Conservation (phyloP, 495 filamentous ascomycete species). For the Talaromyces ruber region DNA sequence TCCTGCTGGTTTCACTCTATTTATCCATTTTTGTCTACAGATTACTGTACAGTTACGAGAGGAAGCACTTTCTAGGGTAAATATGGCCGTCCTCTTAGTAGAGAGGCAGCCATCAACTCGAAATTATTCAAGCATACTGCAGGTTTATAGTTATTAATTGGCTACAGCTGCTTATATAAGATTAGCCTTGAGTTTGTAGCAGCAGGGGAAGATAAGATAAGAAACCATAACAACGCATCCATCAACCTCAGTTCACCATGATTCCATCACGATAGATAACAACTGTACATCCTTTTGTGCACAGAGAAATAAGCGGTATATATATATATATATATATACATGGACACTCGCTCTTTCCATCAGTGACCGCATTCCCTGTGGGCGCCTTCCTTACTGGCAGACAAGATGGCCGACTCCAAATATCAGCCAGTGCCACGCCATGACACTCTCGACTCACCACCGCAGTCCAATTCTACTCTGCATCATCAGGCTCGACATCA, state of each 20-base stretch:
- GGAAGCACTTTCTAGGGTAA: no score
- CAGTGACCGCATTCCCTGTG: background rate
- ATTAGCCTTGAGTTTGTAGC: no score
- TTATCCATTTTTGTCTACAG: no score
- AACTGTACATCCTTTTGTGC: background rate
- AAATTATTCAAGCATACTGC: no score
- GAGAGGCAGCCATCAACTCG: no score
- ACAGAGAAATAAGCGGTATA: background rate
- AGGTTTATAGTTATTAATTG: no score
- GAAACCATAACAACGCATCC: background rate
- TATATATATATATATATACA: background rate
- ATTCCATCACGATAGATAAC: background rate
- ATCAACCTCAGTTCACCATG: background rate
- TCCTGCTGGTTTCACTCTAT: no score
- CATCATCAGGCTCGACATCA: slow-evolving; percentile 1
- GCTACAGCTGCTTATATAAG: no score
- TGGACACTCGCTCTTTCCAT: background rate
- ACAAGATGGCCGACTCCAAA: slow-evolving; percentile 1
- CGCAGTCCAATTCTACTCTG: background rate
- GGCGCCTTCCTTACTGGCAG: background rate
- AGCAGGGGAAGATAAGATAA: no score
- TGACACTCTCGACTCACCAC: background rate
- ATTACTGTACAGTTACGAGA: no score
- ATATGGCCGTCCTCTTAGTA: no score
- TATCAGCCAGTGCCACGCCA: slow-evolving; percentile 1